Base-by-base conservation (phyloP, 441 rosid species). In the Viola pubescens region DNA sequence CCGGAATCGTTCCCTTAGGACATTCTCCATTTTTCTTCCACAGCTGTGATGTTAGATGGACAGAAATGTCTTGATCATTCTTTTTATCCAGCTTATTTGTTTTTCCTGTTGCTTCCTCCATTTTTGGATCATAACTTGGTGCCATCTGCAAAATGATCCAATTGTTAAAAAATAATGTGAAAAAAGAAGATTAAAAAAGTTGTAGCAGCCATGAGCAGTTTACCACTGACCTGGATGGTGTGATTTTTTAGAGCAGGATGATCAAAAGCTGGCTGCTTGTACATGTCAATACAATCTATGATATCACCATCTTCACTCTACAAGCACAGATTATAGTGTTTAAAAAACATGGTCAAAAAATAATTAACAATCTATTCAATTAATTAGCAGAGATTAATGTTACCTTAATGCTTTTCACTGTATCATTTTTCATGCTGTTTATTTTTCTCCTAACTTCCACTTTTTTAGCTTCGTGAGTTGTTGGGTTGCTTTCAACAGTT, bases 21-120 rank as follows among this genome's bases (percentile, higher is more conserved):
- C 87, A 84, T 44, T 60, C 72, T 43, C 85, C 85, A 52, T 45
- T 75, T 72, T 77, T 84, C 52, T 67, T 71, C 90, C 90, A 80
- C 6, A 56, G 5, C 59, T 80, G 90, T 26, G 73, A 70, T 5
- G 66, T 54, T 9, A 48, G 19, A 4, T 11, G 62, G 64, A 55
- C 7, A 10, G 73, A 64, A 40, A 70, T 49, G 60, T 58, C 65
- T 44, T 64, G 62, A 6, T 54, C 64, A 6, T 59, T 54, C 3
- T 44, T 54, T 5, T 13, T 62, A 57, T 43, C 44, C 14, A 9
- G 5, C 49, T 47, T 52, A 38, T 62, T 50, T 44, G 10, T 19
- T 54, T 40, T 43, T 10, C 3, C 16, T 10, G 52, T 39, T 56
- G 45, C 57, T 67, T 49, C 64, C 40, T 55, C 63, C 45, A 2